Evolutionary conservation across 1,139 yeast genomes (phyloP), one percentile per base, ranked within the genome.

Genomic region (Magnusiomyces ingens): DNA sequence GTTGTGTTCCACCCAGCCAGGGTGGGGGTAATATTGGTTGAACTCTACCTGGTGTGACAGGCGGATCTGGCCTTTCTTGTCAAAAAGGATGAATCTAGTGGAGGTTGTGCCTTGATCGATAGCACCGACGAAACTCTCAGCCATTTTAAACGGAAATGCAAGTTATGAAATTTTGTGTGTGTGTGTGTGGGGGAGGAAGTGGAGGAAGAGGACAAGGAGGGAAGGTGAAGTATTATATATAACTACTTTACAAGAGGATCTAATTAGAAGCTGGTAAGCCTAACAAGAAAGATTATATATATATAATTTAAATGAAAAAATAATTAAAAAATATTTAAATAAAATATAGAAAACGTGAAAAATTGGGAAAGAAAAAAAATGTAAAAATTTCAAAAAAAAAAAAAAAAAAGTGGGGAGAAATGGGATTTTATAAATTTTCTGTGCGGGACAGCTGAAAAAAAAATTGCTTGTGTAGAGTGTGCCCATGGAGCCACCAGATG

Each of bases 41-140:
- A 72, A 87, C 68, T 90, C 96, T 58, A 88, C 87, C 71, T 91
- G 98, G 68, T 87, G 91, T 62, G 85, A 85, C 55, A 95, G 90
- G 41, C 88, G 75, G 60, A 90, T 95, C 60, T 76, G 76, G 36
- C 96, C 96, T 50, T 75, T 74, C 59, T 78, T 79, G 63, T 82
- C 76, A 72, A 91, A 91, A 52, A 89, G 75, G 57, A 91, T 90
- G 50, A 89, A 93, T 62, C 98, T 77, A n/a, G 96, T 87, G 21
- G 95, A 87, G 1, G 98, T 91, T 47, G 98, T 90, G 47, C 98
- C 98, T 52, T 89, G 89, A 68, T 90, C 97, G 52, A 90, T 82
- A 55, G 95, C 74, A 11, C 71, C 67, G 35, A 71, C 62, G 54
- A 67, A 65, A 32, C 57, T 47, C 38, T 59, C 62, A 41, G 55